Percentiles rank a stretch among this genome's conserved stretches.
phyloP scores from a whole-genome alignment of 176 grass and related monocot species.

The Raddia distichophylla region DNA sequence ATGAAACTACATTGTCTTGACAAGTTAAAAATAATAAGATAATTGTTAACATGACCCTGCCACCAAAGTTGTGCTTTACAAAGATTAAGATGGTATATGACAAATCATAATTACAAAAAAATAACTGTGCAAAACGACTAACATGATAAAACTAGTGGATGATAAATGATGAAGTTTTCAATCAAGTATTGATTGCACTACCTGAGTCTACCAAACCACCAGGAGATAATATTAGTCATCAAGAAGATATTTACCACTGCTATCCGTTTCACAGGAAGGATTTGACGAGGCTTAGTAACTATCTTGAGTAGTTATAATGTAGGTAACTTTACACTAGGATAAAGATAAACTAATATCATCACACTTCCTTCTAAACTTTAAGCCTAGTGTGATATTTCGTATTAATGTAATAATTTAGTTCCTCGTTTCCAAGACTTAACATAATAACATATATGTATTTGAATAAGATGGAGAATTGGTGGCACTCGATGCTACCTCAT shows the following conservation, averaged over 20 bases:
- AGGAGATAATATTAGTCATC: neutral
- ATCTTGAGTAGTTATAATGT: neutral
- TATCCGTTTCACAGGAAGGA: neutral
- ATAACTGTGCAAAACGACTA: neutral
- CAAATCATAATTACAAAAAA: neutral
- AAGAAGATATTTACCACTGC: neutral
- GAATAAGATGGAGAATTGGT: neutral
- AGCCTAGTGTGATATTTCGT: neutral
- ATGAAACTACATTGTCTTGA: slow-evolving; percentile 14
- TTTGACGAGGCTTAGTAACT: neutral
- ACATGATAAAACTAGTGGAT: neutral
- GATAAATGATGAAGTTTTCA: neutral
- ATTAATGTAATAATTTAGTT: neutral
- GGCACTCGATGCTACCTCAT: neutral
- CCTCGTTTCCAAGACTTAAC: neutral
- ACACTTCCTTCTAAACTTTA: neutral
- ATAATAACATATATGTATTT: slow-evolving; percentile 9
- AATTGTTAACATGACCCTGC: neutral
- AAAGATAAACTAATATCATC: neutral
- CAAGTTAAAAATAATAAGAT: slow-evolving; percentile 16
- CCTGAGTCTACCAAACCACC: slow-evolving; percentile 6
- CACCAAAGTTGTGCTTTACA: slow-evolving; percentile 1
- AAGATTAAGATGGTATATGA: neutral
- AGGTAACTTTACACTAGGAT: neutral
- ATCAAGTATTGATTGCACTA: neutral